These are phyloP conservation scores for Ophiostoma quercus DNA, from an alignment of 2,329 filamentous ascomycete genomes.

Conservation along the genomic window DNA sequence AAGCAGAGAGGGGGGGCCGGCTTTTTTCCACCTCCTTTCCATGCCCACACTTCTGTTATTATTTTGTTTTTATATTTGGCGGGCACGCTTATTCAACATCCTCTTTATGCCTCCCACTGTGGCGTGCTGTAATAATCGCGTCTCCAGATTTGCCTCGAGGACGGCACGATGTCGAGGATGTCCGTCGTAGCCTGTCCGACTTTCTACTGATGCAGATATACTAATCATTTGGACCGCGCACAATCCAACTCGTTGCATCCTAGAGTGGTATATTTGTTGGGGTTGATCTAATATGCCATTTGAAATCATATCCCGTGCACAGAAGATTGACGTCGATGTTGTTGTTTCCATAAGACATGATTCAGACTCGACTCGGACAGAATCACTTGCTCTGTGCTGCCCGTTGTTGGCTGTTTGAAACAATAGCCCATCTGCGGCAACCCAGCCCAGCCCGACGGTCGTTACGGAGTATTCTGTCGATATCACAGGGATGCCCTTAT, in stretches of 20 bases:
- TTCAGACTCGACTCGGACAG: background rate
- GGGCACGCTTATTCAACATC: background rate
- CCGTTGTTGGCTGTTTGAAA: constrained; percentile 4
- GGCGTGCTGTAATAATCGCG: background rate
- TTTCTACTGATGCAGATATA: background rate
- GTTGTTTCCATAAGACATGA: background rate
- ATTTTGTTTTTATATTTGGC: background rate
- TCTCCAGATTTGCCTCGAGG: background rate
- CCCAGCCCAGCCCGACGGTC: background rate
- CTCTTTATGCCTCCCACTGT: constrained; percentile 1
- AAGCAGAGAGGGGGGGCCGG: background rate
- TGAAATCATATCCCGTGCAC: background rate
- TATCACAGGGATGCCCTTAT: background rate
- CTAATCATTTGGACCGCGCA: background rate
- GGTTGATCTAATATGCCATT: background rate
- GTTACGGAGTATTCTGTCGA: background rate
- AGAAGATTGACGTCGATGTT: background rate
- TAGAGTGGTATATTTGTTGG: background rate
- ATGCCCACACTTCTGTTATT: background rate
- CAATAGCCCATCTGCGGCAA: background rate
- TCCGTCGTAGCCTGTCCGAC: background rate
- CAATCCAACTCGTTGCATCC: constrained; percentile 4
- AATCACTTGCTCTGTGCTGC: background rate
- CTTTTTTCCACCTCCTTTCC: background rate
- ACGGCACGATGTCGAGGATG: too few species aligned